phyloP scores from a whole-genome alignment of 805 yeast genomes.

The Hanseniaspora valbyensis region DNA sequence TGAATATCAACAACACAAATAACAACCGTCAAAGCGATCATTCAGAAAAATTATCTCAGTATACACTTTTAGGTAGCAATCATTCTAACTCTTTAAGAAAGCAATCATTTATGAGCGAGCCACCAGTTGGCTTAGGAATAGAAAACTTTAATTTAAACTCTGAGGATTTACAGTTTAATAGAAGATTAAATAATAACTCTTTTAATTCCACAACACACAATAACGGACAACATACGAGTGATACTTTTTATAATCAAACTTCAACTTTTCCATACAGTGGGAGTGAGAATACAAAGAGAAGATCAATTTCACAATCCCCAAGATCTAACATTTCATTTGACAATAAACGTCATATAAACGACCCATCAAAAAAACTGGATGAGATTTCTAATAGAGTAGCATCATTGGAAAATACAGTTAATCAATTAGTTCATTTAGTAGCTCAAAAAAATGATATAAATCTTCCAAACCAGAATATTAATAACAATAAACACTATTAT shows the following conservation, averaged over 20 bases:
- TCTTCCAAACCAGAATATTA: too few species aligned
- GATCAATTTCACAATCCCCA: constrained; percentile 13
- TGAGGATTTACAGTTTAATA: not conserved
- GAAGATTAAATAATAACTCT: not conserved
- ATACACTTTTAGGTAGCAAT: not conserved
- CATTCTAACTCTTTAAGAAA: not conserved
- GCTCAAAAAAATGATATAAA: constrained; percentile 21
- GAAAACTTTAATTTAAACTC: not conserved
- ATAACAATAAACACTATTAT: constrained; percentile 9
- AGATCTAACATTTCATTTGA: constrained; percentile 8
- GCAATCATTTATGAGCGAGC: not conserved
- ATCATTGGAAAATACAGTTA: constrained; percentile 17
- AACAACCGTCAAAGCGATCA: not conserved
- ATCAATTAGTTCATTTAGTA: constrained; percentile 22
- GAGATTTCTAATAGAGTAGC: constrained; percentile 9
- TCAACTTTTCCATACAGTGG: not conserved
- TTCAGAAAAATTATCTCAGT: not conserved
- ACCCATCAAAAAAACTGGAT: not conserved
- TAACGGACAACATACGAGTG: not conserved
- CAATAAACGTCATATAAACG: not conserved
- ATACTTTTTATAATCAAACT: not conserved
- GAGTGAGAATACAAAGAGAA: not conserved
- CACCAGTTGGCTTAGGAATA: not conserved
- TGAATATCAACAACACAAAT: not conserved
- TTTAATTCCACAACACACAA: not conserved